Conservation (phyloP, 345 rosid species). For the Hirschfeldia incana region DNA sequence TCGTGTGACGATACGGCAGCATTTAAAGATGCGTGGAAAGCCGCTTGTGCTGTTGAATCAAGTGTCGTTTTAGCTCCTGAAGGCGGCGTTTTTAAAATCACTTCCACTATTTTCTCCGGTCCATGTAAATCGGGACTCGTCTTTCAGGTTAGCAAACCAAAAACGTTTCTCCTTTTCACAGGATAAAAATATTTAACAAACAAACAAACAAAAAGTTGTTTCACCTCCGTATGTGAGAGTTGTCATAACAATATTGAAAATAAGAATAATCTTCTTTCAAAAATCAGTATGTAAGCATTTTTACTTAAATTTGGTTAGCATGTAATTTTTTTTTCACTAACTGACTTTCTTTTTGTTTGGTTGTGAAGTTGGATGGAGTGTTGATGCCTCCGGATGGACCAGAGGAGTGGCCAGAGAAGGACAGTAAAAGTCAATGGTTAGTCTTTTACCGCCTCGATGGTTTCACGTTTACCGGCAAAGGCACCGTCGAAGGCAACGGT, state of each 20-base stretch:
- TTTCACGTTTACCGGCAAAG: conserved; percentile 69
- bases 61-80: conserved; percentile 65
- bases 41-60: conserved; percentile 76
- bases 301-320: not conserved
- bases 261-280: too few relatives aligned
- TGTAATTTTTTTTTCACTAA: not conserved
- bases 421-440: conserved; percentile 83
- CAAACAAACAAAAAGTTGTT: not conserved
- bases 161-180: not conserved
- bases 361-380: conserved; percentile 67
- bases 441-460: conserved; percentile 74
- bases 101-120: conserved; percentile 89
- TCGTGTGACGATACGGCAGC: conserved; percentile 76
- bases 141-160: conserved; percentile 52
- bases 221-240: not conserved
- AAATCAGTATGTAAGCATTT: not conserved
- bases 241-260: not conserved
- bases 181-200: not conserved
- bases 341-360: not conserved
- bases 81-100: conserved; percentile 65
- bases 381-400: conserved; percentile 95
- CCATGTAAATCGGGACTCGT: conserved; percentile 89
- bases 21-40: conserved; percentile 82
- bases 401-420: conserved; percentile 74
- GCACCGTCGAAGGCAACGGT: conserved; percentile 94